Percentiles rank a stretch among this genome's conserved stretches.
These are phyloP conservation scores for Schwanniomyces sp. DNA, from an alignment of 805 yeast species.

Conservation along the genomic window DNA sequence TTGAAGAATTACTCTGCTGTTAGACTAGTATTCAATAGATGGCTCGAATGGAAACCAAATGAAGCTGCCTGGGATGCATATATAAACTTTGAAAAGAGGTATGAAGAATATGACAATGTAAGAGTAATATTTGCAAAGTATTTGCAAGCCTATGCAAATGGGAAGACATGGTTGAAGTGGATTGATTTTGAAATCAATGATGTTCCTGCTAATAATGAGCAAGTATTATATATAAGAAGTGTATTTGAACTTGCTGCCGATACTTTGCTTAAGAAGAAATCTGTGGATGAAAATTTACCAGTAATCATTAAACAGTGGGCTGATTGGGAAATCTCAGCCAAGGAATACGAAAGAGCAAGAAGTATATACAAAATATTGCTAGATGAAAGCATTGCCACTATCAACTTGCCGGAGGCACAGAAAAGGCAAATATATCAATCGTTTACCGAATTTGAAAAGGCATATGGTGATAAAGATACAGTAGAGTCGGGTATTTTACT, in stretches of 20 bases:
- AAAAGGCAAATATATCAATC: conserved; percentile 32
- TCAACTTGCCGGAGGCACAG: conserved; percentile 27
- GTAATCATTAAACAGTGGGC: conserved; percentile 57
- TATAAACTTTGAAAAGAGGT: conserved; percentile 69
- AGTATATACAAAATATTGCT: conserved; percentile 56
- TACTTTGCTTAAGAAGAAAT: conserved; percentile 28
- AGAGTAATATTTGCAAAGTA: conserved; percentile 59
- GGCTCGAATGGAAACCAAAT: conserved; percentile 80
- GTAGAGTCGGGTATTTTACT: conserved; percentile 52
- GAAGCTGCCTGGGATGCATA: conserved; percentile 72
- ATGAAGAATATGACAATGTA: conserved; percentile 54
- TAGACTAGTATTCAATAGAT: conserved; percentile 66
- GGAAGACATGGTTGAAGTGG: conserved; percentile 76
- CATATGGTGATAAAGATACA: conserved; percentile 54
- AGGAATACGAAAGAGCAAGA: conserved; percentile 63
- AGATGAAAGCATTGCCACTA: conserved; percentile 16
- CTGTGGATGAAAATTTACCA: conserved; percentile 26
- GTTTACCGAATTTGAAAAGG: conserved; percentile 63
- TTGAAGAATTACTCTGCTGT: conserved; percentile 63
- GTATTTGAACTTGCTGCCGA: conserved; percentile 72
- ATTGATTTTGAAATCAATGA: conserved; percentile 59
- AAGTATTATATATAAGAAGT: conserved; percentile 53
- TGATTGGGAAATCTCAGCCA: conserved; percentile 61
- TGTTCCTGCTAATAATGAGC: conserved; percentile 9
- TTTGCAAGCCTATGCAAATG: conserved; percentile 29